Conservation (phyloP, 495 filamentous ascomycete genomes). For the Penicillium flavigenum region DNA sequence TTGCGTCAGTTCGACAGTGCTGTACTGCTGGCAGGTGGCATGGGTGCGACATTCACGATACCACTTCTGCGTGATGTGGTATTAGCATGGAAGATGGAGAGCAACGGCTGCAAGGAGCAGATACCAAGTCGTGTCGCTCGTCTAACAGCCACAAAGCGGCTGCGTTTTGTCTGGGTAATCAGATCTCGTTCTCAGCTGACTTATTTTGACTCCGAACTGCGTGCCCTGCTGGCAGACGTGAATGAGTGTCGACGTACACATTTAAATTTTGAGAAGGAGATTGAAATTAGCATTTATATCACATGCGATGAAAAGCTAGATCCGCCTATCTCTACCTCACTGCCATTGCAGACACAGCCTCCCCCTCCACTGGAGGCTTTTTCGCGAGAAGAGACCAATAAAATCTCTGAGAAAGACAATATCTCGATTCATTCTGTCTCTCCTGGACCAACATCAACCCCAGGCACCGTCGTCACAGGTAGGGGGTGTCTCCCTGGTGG, state of each 20-base stretch:
- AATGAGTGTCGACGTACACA: constrained; percentile 30
- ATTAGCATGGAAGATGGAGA: constrained; percentile 32
- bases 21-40: constrained; percentile 61
- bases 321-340: constrained; percentile 7
- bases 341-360: background rate
- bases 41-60: constrained; percentile 55
- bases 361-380: background rate
- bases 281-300: constrained; percentile 59
- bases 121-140: background rate
- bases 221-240: constrained; percentile 55
- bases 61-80: constrained; percentile 56
- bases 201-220: constrained; percentile 66
- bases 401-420: constrained; percentile 13
- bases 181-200: constrained; percentile 64
- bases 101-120: background rate
- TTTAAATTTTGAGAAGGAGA: constrained; percentile 33
- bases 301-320: constrained; percentile 56
- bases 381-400: constrained; percentile 4
- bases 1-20: constrained; percentile 58
- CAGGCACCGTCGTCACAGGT: background rate
- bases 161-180: constrained; percentile 74
- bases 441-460: constrained; percentile 7
- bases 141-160: constrained; percentile 55
- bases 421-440: constrained; percentile 27
- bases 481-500: constrained; percentile 38